Evolutionary conservation across 2,329 filamentous ascomycete species (phyloP), one percentile per base, ranked within the genome.

Genomic region (Blumeria hordei): DNA sequence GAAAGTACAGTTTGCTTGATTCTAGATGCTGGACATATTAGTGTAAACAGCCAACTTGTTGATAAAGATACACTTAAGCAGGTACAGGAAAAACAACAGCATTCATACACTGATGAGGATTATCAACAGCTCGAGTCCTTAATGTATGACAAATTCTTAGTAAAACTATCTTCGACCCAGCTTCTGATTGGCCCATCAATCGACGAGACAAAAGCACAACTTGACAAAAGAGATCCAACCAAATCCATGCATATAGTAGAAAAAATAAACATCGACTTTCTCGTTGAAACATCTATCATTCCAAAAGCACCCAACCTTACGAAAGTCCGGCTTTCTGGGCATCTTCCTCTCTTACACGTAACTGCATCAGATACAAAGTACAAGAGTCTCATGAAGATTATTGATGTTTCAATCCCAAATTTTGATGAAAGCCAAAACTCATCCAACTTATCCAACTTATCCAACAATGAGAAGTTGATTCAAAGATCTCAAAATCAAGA

Each of bases 131-230:
- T 99, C 3, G 88, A 96, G 66, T 85, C 83, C 14, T 74, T 94
- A 62, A 94, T 99, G 84, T 99, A 99, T 65, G 92, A 99, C 72
- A 92, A 88, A 55, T 99, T 98, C 67, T 72, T 87, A 44, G 77
- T 99, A 61, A 94, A 94, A 64, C 73, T 99, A 33, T 83, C 93
- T 18, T 94, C 90, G 0, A 98, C 92, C 0, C 92, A 99, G 67
- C 80, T 98, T 16, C 75, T 99, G 47, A 94, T 98, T 59, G 92
- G 92, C 0, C 88, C 88, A 0, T 93, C 90, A 0, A 86, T 98
- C 51, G 83, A 93, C 55, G 85, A 86, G 60, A 92, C 93, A 0
- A 92, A 90, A 64, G 75, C 80, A 4, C 87, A 95, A 61, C 73
- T 98, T 3, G 75, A 76, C 11, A 73, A 79, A 33, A 76, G 78